phyloP scores from a whole-genome alignment of 2,329 filamentous ascomycete genomes.

The Fusarium pseudocircinatum region DNA sequence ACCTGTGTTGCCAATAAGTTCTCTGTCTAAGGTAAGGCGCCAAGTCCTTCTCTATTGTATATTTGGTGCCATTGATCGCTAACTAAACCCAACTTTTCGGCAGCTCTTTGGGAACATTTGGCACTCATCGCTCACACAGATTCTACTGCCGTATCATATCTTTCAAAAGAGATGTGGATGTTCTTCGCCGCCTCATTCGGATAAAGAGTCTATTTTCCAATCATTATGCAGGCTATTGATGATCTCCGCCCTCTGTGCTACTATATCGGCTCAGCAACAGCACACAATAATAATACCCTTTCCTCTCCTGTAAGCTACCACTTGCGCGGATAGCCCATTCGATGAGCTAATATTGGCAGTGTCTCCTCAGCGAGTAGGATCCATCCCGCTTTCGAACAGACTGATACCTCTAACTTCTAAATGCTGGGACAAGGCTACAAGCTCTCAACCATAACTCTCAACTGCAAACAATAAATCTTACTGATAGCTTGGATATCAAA shows the following conservation, averaged over 20 bases:
- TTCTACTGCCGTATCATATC: fast-evolving
- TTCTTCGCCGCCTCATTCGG: fast-evolving
- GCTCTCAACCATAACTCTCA: neutral
- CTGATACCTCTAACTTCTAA: no score
- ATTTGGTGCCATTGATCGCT: neutral
- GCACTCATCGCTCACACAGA: no score
- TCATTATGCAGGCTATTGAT: neutral
- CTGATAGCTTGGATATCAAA: fast-evolving
- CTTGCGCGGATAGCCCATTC: fast-evolving
- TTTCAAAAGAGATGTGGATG: fast-evolving
- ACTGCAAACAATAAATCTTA: no score
- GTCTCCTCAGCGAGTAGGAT: fast-evolving
- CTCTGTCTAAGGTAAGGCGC: neutral
- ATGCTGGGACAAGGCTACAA: neutral
- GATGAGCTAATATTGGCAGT: no score
- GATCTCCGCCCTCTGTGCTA: neutral
- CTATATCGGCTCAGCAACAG: neutral
- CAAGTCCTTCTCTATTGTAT: neutral
- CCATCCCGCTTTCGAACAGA: neutral
- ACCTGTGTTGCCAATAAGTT: fast-evolving
- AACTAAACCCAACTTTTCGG: fast-evolving
- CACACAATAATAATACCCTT: neutral
- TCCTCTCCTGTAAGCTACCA: neutral
- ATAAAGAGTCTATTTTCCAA: neutral
- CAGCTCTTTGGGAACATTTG: neutral